phyloP scores from a whole-genome alignment of 2,329 filamentous ascomycete genomes.

The Stagonosporopsis cucurbitacearum region DNA sequence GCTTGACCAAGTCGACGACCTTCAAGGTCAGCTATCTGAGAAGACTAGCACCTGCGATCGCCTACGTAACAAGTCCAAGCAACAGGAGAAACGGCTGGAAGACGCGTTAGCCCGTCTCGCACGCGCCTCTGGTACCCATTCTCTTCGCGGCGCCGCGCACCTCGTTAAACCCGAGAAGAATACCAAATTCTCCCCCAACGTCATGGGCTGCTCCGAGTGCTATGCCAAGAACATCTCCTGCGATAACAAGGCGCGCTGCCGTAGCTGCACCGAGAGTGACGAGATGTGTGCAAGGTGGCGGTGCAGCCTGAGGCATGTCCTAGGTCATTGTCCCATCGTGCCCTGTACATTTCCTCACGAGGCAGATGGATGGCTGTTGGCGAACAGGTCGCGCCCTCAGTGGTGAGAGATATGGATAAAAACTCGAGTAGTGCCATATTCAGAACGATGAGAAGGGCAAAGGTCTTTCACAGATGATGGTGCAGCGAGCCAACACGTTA shows the following conservation, averaged over 20 bases:
- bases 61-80: slow-evolving; percentile 15
- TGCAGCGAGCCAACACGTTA: too few species aligned
- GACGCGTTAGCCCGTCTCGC: slow-evolving; percentile 1
- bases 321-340: slow-evolving; percentile 28
- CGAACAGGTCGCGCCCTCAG: background rate
- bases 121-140: slow-evolving; percentile 19
- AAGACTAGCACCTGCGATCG: slow-evolving; percentile 30
- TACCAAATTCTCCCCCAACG: slow-evolving; percentile 27
- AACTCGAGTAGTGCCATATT: too few species aligned
- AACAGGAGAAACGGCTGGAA: background rate
- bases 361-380: slow-evolving; percentile 5
- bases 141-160: slow-evolving; percentile 36
- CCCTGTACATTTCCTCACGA: slow-evolving; percentile 35
- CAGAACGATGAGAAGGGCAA: too few species aligned
- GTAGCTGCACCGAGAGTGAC: slow-evolving; percentile 28
- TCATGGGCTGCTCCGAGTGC: slow-evolving; percentile 40
- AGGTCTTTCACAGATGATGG: too few species aligned
- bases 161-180: slow-evolving; percentile 26
- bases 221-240: slow-evolving; percentile 34
- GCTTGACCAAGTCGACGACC: slow-evolving; percentile 11
- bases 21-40: slow-evolving; percentile 24
- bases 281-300: slow-evolving; percentile 36
- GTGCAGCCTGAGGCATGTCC: slow-evolving; percentile 35
- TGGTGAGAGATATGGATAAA: background rate
- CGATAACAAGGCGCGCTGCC: slow-evolving; percentile 32